phyloP scores from a whole-genome alignment of 371 early-diverging fungal genomes.

The Polyrhizophydium stewartii region DNA sequence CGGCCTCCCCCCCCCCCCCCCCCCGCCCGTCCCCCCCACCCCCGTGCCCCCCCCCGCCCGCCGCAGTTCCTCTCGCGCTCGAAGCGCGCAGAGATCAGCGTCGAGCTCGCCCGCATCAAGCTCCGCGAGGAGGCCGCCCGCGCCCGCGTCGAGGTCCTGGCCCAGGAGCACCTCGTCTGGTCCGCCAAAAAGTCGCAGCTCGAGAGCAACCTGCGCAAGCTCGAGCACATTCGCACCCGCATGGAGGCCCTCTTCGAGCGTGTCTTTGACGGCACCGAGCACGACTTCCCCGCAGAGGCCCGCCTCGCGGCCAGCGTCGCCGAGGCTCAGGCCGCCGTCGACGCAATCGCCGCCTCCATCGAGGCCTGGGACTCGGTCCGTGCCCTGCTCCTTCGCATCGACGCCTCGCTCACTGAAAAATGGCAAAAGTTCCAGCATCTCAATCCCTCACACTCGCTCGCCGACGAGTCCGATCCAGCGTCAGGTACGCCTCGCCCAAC shows the following conservation, averaged over 20 bases:
- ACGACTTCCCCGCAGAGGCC: slow-evolving; percentile 3
- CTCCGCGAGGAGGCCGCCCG: neutral
- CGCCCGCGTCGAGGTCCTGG: neutral
- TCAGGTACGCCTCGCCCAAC: too few relatives aligned
- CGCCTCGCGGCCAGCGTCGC: neutral
- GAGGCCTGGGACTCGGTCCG: neutral
- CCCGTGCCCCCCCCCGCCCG: too few relatives aligned
- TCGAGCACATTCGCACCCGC: slow-evolving; percentile 2
- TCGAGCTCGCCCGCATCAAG: neutral
- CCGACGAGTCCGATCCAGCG: too few relatives aligned
- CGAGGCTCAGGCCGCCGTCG: neutral
- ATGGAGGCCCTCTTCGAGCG: slow-evolving; percentile 5
- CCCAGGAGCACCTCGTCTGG: neutral
- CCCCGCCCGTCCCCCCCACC: too few relatives aligned
- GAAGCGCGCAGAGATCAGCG: neutral
- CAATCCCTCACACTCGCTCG: too few relatives aligned
- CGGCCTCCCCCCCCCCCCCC: too few relatives aligned
- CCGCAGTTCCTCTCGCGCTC: neutral
- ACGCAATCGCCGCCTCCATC: neutral
- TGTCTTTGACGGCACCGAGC: neutral
- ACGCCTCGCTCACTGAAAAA: neutral
- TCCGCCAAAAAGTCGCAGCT: neutral
- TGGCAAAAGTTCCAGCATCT: neutral
- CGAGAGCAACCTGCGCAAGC: slow-evolving; percentile 1
- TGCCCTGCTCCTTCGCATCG: neutral